A percentile compares a stretch with the other conserved stretches of the same genome.
These are phyloP conservation scores for Arxiozyma telluris DNA, from an alignment of 1,139 yeast genomes.

Conservation along the genomic window DNA sequence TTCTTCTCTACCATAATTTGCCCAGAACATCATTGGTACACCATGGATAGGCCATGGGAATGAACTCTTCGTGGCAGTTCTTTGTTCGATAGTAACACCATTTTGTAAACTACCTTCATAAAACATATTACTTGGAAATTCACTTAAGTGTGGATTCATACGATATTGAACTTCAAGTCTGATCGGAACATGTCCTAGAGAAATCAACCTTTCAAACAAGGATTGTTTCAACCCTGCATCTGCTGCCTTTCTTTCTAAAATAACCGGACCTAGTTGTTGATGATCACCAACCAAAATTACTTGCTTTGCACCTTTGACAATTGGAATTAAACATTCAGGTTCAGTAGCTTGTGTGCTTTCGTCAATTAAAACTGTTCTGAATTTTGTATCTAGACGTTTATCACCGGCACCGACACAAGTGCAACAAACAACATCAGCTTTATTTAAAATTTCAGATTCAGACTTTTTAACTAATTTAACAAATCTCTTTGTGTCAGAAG, in stretches of 20 bases:
- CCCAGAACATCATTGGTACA: constrained; percentile 94
- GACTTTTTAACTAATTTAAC: constrained; percentile 36
- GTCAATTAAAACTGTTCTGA: constrained; percentile 76
- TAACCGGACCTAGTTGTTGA: constrained; percentile 89
- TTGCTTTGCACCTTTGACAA: constrained; percentile 82
- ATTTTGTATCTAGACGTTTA: constrained; percentile 45
- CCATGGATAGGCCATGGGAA: constrained; percentile 88
- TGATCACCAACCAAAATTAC: constrained; percentile 90
- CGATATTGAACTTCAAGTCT: constrained; percentile 88
- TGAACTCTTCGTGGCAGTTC: constrained; percentile 45
- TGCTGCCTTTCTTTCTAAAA: constrained; percentile 68
- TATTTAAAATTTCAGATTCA: constrained; percentile 44
- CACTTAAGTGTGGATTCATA: constrained; percentile 85
- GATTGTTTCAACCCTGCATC: constrained; percentile 83
- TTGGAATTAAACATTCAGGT: constrained; percentile 83
- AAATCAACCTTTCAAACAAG: constrained; percentile 72
- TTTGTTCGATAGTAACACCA: constrained; percentile 73
- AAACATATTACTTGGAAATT: constrained; percentile 85
- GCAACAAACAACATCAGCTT: constrained; percentile 78
- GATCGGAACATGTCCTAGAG: constrained; percentile 79
- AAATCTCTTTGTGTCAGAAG: constrained; percentile 42
- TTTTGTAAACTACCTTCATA: constrained; percentile 89
- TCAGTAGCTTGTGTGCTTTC: constrained; percentile 93
- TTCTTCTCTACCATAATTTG: constrained; percentile 82
- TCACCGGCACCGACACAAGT: constrained; percentile 95